Percentiles rank a stretch among this genome's conserved stretches.
Conservation (phyloP, 2,329 filamentous ascomycete genomes). For the Penicillium brevicompactum region DNA sequence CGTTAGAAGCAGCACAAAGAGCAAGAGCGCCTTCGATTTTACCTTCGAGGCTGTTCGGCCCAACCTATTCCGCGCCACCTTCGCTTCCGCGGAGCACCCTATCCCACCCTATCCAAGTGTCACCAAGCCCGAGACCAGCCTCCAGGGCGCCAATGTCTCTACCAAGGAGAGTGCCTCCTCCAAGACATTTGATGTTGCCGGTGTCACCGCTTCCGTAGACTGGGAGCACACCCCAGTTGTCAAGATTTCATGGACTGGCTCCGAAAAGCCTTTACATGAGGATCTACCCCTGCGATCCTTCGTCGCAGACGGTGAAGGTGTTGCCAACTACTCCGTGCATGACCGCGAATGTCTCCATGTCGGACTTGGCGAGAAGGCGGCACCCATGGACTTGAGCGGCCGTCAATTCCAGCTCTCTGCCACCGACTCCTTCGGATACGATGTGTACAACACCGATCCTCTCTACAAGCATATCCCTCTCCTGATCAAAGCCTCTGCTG, state of each 20-base stretch:
- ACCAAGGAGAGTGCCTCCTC: slow-evolving; percentile 36
- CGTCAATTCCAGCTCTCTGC: slow-evolving; percentile 67
- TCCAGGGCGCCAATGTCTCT: slow-evolving; percentile 36
- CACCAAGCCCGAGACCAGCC: slow-evolving; percentile 44
- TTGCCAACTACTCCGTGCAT: slow-evolving; percentile 67
- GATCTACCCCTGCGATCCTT: slow-evolving; percentile 70
- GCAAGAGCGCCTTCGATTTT: slow-evolving; percentile 55
- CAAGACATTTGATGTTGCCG: slow-evolving; percentile 50
- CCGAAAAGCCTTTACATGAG: slow-evolving; percentile 57
- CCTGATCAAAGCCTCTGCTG: slow-evolving; percentile 66
- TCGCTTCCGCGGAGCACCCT: slow-evolving; percentile 63
- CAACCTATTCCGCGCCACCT: slow-evolving; percentile 69
- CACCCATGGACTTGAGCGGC: slow-evolving; percentile 71
- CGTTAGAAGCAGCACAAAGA: slow-evolving; percentile 45
- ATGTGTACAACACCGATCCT: slow-evolving; percentile 70
- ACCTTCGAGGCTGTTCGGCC: slow-evolving; percentile 63
- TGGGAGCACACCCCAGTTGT: slow-evolving; percentile 63
- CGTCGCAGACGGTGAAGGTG: slow-evolving; percentile 60
- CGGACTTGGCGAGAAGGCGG: slow-evolving; percentile 71
- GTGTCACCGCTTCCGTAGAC: slow-evolving; percentile 58
- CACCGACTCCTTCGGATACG: slow-evolving; percentile 74
- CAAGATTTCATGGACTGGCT: slow-evolving; percentile 55
- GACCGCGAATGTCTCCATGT: slow-evolving; percentile 66
- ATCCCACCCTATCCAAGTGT: slow-evolving; percentile 67
- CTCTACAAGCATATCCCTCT: slow-evolving; percentile 77